These are phyloP conservation scores for Moesziomyces sp. DNA, from an alignment of 1,284 basidiomycete genomes.

Conservation along the genomic window DNA sequence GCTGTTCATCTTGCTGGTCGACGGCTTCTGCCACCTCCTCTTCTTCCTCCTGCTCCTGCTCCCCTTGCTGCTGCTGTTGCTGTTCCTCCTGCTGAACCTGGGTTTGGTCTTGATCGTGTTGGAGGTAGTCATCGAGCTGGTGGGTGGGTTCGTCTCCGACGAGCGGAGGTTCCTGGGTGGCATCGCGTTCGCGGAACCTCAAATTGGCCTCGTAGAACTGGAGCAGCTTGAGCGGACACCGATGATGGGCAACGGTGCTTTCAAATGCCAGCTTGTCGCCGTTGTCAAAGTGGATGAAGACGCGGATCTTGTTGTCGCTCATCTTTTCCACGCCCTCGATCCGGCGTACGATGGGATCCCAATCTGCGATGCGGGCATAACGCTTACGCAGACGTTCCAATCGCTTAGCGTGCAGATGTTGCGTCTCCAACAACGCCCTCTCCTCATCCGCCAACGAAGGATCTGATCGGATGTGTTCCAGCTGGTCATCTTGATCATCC, in stretches of 20 bases:
- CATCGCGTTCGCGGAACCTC: slow-evolving; percentile 19
- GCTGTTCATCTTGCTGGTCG: no score
- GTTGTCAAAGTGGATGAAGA: slow-evolving; percentile 41
- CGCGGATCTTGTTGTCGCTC: slow-evolving; percentile 33
- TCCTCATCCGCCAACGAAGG: slow-evolving; percentile 18
- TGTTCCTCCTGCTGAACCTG: no score
- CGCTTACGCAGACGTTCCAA: slow-evolving; percentile 32
- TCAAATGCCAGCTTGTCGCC: slow-evolving; percentile 48
- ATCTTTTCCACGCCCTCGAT: slow-evolving; percentile 48
- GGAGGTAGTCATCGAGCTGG: no score
- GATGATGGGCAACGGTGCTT: slow-evolving; percentile 31
- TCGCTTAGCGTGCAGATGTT: slow-evolving; percentile 27
- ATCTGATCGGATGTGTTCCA: slow-evolving; percentile 29
- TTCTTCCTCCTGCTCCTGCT: no score
- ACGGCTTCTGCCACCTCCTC: no score
- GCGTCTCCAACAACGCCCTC: slow-evolving; percentile 14
- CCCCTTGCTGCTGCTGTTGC: no score
- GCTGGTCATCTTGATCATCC: slow-evolving; percentile 15
- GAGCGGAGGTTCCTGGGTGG: not conserved
- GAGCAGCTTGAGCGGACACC: slow-evolving; percentile 53
- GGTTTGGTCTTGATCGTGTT: no score
- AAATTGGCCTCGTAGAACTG: slow-evolving; percentile 50
- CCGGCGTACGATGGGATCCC: slow-evolving; percentile 50
- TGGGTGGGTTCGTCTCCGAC: no score
- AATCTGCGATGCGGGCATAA: slow-evolving; percentile 47